Percentiles rank a stretch among this genome's conserved stretches.
Evolutionary conservation across 805 yeast genomes (phyloP).

Genomic region (Starmerella apis): DNA sequence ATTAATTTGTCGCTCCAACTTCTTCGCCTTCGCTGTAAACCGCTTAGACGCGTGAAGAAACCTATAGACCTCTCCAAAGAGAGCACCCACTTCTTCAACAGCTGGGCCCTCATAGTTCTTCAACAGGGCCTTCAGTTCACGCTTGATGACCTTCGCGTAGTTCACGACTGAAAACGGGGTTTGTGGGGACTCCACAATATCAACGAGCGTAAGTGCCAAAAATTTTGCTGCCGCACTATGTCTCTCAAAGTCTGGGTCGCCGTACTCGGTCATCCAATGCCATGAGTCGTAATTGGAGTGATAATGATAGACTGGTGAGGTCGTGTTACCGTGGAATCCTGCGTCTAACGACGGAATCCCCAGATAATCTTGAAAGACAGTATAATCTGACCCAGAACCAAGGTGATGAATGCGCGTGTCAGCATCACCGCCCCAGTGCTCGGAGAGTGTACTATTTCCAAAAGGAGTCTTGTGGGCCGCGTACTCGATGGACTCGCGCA

Average conservation of each 20-base stretch:
- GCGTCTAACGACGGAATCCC: conserved; percentile 43
- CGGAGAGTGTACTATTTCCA: conserved; percentile 28
- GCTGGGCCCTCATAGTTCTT: conserved; percentile 23
- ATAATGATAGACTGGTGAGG: conserved; percentile 54
- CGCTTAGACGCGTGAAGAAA: conserved; percentile 30
- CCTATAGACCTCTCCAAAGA: conserved; percentile 21
- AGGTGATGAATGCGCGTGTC: conserved; percentile 37
- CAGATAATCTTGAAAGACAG: conserved; percentile 36
- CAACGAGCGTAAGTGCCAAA: conserved; percentile 42
- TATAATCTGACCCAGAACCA: conserved; percentile 63
- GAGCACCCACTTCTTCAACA: conserved; percentile 15
- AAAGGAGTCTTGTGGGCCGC: conserved; percentile 43
- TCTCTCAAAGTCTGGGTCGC: conserved; percentile 51
- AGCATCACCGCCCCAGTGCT: conserved; percentile 30
- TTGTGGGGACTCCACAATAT: conserved; percentile 42
- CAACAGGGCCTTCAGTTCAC: conserved; percentile 34
- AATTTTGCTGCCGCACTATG: conserved; percentile 50
- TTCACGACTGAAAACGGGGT: conserved; percentile 36
- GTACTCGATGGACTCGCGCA: conserved; percentile 39
- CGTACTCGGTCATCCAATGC: conserved; percentile 56
- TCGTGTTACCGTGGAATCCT: conserved; percentile 42
- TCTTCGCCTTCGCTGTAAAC: conserved; percentile 45
- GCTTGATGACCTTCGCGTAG: conserved; percentile 35
- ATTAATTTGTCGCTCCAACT: conserved; percentile 54
- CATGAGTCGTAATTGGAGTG: conserved; percentile 67